phyloP scores from a whole-genome alignment of 2,329 filamentous ascomycete species.

The Diaporthe vexans region DNA sequence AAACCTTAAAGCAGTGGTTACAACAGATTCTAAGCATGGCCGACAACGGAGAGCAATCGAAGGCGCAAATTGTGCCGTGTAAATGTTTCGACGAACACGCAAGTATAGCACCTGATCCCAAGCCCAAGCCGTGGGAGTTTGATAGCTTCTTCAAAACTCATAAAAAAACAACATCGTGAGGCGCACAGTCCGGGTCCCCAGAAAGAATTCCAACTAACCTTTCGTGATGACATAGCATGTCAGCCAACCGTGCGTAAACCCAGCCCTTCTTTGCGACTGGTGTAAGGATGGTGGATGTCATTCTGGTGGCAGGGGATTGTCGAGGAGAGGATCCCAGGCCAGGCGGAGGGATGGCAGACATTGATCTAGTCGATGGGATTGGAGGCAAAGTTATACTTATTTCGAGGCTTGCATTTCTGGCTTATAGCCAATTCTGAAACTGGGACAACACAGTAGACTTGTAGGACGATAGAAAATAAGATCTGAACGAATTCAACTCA shows the following conservation, averaged over 20 bases:
- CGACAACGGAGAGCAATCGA: slow-evolving; percentile 1
- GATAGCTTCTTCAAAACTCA: not conserved
- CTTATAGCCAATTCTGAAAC: not conserved
- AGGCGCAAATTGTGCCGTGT: slow-evolving; percentile 17
- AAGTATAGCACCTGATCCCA: not conserved
- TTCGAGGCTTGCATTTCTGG: not conserved
- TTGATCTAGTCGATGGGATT: not conserved
- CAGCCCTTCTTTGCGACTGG: slow-evolving; percentile 30
- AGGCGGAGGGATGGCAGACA: not conserved
- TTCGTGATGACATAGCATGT: slow-evolving; percentile 3
- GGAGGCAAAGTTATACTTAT: not conserved
- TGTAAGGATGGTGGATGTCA: slow-evolving; percentile 25
- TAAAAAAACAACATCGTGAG: not conserved
- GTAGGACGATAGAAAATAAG: not conserved
- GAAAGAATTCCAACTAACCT: not conserved
- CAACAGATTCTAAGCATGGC: not conserved
- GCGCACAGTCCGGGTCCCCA: no score
- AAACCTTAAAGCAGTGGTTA: not conserved
- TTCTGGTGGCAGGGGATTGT: not conserved
- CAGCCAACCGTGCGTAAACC: slow-evolving; percentile 8
- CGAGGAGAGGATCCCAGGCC: not conserved
- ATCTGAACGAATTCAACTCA: not conserved
- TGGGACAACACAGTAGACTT: no score
- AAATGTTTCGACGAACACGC: slow-evolving; percentile 30
- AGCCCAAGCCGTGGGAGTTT: not conserved